phyloP scores from a whole-genome alignment of 306 rosid species.

The Dalbergia cultrata region DNA sequence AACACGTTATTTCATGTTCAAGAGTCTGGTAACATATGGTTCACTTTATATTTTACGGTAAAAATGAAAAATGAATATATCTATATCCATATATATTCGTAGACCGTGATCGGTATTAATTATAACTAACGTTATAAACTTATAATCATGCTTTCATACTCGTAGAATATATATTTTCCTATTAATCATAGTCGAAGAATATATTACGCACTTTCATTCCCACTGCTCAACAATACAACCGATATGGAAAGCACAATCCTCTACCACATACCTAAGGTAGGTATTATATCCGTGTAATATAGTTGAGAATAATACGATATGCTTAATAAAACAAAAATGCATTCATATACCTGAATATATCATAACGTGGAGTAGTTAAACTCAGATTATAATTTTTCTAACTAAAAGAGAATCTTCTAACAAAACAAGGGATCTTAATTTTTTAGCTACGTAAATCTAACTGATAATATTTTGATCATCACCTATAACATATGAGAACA shows the following conservation, averaged over 20 bases:
- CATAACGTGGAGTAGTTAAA: not conserved
- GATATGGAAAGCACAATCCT: not conserved
- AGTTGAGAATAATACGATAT: not conserved
- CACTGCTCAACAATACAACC: not conserved
- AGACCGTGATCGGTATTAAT: not conserved
- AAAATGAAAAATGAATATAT: too few species aligned
- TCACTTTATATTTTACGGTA: too few species aligned
- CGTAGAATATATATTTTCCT: too few species aligned
- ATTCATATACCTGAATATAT: not conserved
- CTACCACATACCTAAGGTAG: not conserved
- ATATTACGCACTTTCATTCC: not conserved
- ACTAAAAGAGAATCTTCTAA: not conserved
- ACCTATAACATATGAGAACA: not conserved
- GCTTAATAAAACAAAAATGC: not conserved
- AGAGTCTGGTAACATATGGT: not conserved
- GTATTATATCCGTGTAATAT: not conserved
- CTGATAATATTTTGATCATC: not conserved
- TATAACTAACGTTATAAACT: too few species aligned
- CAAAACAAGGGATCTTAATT: not conserved
- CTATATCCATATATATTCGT: too few species aligned
- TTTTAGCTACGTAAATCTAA: constrained; percentile 12
- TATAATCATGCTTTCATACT: too few species aligned
- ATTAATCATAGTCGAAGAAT: too few species aligned
- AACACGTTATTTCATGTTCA: not conserved
- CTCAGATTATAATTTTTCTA: not conserved